A percentile compares a stretch with the other conserved stretches of the same genome.
phyloP scores from a whole-genome alignment of 768 basidiomycete species.

The Russula sp. region DNA sequence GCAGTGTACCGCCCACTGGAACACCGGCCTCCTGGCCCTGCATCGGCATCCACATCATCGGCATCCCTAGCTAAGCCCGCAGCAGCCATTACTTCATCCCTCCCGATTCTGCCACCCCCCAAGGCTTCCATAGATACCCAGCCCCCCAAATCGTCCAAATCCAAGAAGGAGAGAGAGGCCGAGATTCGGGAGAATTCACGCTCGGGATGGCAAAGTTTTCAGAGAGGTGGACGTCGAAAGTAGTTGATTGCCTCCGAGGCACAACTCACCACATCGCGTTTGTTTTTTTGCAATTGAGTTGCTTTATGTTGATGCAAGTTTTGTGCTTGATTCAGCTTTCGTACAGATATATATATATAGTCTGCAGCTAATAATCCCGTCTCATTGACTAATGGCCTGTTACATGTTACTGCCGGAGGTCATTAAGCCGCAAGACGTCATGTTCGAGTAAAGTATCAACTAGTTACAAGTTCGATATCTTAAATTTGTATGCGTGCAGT shows the following conservation, averaged over 20 bases:
- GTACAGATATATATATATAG: neutral
- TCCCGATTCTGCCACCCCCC: constrained; percentile 1
- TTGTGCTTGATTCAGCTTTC: neutral
- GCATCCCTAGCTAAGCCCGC: neutral
- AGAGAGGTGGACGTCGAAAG: constrained; percentile 21
- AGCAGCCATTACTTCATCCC: constrained; percentile 3
- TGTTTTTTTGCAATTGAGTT: neutral
- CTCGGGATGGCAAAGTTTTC: constrained; percentile 24
- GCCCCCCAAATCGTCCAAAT: neutral
- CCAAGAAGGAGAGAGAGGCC: constrained; percentile 15
- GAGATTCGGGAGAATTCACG: constrained; percentile 18
- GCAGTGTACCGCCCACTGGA: constrained; percentile 13
- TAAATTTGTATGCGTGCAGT: constrained; percentile 28
- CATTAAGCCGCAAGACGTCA: constrained; percentile 20
- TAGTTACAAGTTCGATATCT: constrained; percentile 27
- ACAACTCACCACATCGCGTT: neutral
- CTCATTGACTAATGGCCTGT: neutral
- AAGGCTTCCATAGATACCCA: neutral
- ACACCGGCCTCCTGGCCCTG: constrained; percentile 4
- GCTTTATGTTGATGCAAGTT: neutral
- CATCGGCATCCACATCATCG: constrained; percentile 23
- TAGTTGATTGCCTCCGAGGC: neutral
- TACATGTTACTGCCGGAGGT: neutral
- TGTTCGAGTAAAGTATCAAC: constrained; percentile 24
- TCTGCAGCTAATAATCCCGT: neutral